A percentile compares a stretch with the other conserved stretches of the same genome.
Conservation (phyloP, 1,139 yeast species). For the Groenewaldozyma sp. region DNA sequence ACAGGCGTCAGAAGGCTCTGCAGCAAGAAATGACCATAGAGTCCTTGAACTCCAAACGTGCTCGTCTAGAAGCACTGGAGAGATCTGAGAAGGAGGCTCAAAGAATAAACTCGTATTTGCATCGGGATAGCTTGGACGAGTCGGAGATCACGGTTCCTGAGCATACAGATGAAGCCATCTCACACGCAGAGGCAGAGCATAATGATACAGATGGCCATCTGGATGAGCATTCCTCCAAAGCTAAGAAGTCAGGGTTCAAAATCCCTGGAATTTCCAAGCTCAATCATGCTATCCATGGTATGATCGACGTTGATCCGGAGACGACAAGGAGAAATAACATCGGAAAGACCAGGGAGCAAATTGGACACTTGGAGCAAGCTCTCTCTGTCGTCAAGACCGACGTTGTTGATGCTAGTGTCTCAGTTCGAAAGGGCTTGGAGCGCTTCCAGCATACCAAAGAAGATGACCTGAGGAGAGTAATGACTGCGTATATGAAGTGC, state of each 20-base stretch:
- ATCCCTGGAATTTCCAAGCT: conserved; percentile 43
- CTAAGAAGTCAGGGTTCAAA: conserved; percentile 31
- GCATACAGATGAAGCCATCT: conserved; percentile 2
- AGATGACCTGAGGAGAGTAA: conserved; percentile 39
- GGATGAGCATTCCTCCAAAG: conserved; percentile 7
- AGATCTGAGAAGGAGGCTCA: conserved; percentile 35
- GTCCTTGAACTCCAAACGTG: conserved; percentile 38
- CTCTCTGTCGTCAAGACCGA: conserved; percentile 50
- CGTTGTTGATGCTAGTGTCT: conserved; percentile 42
- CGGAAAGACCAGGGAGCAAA: conserved; percentile 42
- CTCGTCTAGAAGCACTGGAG: conserved; percentile 31
- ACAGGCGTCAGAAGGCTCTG: conserved; percentile 55
- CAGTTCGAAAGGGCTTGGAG: conserved; percentile 41
- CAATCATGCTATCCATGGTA: conserved; percentile 56
- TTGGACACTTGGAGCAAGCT: conserved; percentile 47
- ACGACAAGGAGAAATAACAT: conserved; percentile 52
- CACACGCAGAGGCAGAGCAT: conserved; percentile 21
- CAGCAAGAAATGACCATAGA: conserved; percentile 55
- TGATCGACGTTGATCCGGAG: conserved; percentile 65
- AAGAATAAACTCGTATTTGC: conserved; percentile 29
- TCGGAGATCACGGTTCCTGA: conserved; percentile 2
- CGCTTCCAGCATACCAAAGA: conserved; percentile 40
- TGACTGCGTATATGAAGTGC: conserved; percentile 47
- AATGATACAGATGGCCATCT: conserved; percentile 15
- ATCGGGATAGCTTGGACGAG: conserved; percentile 9